Conservation (phyloP, 768 basidiomycete species). For the Leucocoprinus leucothites region DNA sequence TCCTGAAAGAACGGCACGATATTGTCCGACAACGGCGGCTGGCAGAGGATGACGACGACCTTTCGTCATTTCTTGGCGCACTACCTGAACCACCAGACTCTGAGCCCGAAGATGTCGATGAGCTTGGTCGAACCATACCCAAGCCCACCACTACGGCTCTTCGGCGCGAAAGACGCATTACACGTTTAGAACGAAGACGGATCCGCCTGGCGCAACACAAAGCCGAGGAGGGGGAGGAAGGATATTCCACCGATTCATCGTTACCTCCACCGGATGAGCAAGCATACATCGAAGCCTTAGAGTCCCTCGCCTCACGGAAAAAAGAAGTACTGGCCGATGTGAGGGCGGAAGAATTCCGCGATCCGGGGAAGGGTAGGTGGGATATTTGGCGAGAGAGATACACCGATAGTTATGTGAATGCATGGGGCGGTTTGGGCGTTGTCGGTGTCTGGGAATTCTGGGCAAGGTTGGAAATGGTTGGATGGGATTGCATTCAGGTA, state of each 20-base stretch:
- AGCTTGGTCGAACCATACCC: conserved; percentile 53
- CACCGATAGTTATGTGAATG: conserved; percentile 78
- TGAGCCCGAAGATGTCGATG: conserved; percentile 48
- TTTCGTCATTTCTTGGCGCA: conserved; percentile 64
- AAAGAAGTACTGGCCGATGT: conserved; percentile 76
- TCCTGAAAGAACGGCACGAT: conserved; percentile 70
- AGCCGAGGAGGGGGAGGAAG: conserved; percentile 56
- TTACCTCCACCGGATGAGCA: conserved; percentile 61
- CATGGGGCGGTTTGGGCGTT: conserved; percentile 89
- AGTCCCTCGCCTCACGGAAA: conserved; percentile 47
- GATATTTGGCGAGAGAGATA: conserved; percentile 73
- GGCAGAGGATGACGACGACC: conserved; percentile 81
- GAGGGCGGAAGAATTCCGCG: conserved; percentile 75
- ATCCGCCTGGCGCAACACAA: conserved; percentile 32
- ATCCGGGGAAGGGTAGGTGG: conserved; percentile 69
- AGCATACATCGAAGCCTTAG: conserved; percentile 66
- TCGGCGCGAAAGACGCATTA: conserved; percentile 54
- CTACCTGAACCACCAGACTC: conserved; percentile 25
- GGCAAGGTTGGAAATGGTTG: conserved; percentile 81
- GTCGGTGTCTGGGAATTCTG: conserved; percentile 94
- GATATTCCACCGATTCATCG: conserved; percentile 84
- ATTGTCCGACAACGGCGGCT: conserved; percentile 66
- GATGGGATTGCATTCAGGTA: conserved; percentile 87
- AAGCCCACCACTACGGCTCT: conserved; percentile 41
- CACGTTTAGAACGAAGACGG: conserved; percentile 54